Evolutionary conservation across 78 protist species (phyloP).

Genomic region (Monocercomonoides exilis): DNA sequence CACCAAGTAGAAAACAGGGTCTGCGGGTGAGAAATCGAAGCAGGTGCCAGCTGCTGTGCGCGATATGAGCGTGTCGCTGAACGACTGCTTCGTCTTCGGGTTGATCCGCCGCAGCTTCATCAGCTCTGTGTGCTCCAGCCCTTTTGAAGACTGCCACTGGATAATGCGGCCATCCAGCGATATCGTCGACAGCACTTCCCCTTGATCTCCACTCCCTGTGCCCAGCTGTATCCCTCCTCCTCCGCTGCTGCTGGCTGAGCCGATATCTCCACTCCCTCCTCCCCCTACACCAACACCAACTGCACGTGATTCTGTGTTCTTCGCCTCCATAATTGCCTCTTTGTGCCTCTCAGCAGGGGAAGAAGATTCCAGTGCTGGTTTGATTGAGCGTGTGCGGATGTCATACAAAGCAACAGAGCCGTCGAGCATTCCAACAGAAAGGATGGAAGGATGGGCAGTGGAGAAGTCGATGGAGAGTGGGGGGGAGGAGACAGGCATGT

Average conservation of each 20-base stretch:
- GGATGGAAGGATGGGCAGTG: not conserved
- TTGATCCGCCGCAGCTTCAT: conserved; percentile 28
- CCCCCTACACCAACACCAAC: not conserved
- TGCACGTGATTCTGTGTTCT: not conserved
- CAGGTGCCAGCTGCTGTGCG: conserved; percentile 41
- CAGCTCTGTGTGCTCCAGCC: conserved; percentile 47
- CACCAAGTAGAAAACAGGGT: conserved; percentile 36
- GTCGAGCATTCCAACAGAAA: conserved; percentile 51
- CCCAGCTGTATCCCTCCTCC: not conserved
- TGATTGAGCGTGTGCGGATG: conserved; percentile 28
- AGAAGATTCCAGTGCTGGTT: not conserved
- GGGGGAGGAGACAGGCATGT: conserved; percentile 15
- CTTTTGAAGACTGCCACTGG: conserved; percentile 52
- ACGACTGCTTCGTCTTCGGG: conserved; percentile 3
- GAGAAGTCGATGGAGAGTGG: conserved; percentile 25
- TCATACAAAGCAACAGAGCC: conserved; percentile 54
- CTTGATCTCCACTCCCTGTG: not conserved
- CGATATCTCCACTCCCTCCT: not conserved
- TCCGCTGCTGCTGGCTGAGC: not conserved
- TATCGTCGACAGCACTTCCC: conserved; percentile 45
- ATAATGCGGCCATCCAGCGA: conserved; percentile 56
- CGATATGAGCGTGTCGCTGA: conserved; percentile 16
- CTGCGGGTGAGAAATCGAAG: conserved; percentile 31
- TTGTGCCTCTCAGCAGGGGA: not conserved
- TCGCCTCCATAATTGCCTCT: not conserved